phyloP scores from a whole-genome alignment of 441 rosid species.

The Adansonia madagascariensis region DNA sequence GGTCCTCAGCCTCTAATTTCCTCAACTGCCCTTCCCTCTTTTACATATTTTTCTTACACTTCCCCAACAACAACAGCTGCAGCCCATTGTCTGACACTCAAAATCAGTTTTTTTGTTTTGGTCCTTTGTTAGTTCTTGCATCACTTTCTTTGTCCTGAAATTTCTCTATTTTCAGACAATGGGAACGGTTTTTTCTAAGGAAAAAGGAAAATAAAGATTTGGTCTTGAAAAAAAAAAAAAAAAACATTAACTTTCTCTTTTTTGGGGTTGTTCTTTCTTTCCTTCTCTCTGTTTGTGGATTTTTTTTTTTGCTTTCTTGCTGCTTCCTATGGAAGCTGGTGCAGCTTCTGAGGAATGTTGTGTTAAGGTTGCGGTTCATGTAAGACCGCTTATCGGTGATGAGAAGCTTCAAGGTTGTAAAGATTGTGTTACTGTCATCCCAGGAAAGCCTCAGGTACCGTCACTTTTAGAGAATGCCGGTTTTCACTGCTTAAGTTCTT shows the following conservation, averaged over 20 bases:
- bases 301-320: conserved; percentile 20
- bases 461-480: conserved; percentile 35
- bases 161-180: conserved; percentile 44
- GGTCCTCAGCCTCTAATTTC: conserved; percentile 36
- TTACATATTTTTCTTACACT: conserved; percentile 17
- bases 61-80: conserved; percentile 16
- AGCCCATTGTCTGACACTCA: conserved; percentile 36
- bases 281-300: conserved; percentile 20
- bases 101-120: not conserved
- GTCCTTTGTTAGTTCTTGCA: conserved; percentile 34
- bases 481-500: conserved; percentile 23
- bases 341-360: conserved; percentile 74
- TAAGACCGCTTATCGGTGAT: conserved; percentile 94
- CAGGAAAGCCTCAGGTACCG: conserved; percentile 96
- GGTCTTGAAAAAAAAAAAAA: conserved; percentile 2
- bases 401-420: conserved; percentile 90
- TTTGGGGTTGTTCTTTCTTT: not conserved
- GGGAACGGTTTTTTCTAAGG: conserved; percentile 35
- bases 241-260: conserved; percentile 17
- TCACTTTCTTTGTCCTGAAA: conserved; percentile 52
- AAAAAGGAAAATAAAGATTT: conserved; percentile 23
- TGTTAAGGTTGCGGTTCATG: conserved; percentile 92
- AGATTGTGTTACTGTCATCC: conserved; percentile 84
- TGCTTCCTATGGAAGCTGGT: conserved; percentile 62
- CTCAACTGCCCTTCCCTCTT: conserved; percentile 52